Evolutionary conservation across 2,329 filamentous ascomycete species (phyloP).

Genomic region (Chrysosporium keratinophilum): DNA sequence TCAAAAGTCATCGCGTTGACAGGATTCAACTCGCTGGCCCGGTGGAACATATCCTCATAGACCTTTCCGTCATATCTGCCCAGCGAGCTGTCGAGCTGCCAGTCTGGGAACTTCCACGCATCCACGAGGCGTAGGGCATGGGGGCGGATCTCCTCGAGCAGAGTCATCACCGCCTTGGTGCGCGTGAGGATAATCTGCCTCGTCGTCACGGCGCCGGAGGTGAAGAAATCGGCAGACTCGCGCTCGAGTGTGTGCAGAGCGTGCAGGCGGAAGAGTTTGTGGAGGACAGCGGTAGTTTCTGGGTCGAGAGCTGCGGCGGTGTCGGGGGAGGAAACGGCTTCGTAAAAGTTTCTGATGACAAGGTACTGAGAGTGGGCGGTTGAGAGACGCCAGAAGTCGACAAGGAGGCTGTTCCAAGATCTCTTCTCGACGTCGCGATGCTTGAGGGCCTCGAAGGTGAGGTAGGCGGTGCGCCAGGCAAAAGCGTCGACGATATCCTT

Average conservation of each 20-base stretch:
- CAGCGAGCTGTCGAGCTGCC: slow-evolving; percentile 62
- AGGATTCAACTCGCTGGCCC: slow-evolving; percentile 62
- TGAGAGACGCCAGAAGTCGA: slow-evolving; percentile 66
- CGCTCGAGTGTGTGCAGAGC: slow-evolving; percentile 57
- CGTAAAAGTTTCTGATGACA: slow-evolving; percentile 70
- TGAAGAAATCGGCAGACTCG: slow-evolving; percentile 63
- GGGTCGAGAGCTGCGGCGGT: slow-evolving; percentile 47
- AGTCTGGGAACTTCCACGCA: slow-evolving; percentile 66
- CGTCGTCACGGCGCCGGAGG: slow-evolving; percentile 56
- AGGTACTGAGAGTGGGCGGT: slow-evolving; percentile 69
- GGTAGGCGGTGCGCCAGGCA: slow-evolving; percentile 62
- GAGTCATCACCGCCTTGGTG: slow-evolving; percentile 56
- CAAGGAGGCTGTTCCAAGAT: slow-evolving; percentile 65
- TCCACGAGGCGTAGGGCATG: slow-evolving; percentile 64
- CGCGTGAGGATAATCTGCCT: slow-evolving; percentile 61
- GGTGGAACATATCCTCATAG: slow-evolving; percentile 65
- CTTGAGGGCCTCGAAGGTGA: slow-evolving; percentile 65
- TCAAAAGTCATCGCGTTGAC: slow-evolving; percentile 62
- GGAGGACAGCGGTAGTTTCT: slow-evolving; percentile 49
- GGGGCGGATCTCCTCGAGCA: slow-evolving; percentile 61
- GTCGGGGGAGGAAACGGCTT: slow-evolving; percentile 48
- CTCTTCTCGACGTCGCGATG: slow-evolving; percentile 65
- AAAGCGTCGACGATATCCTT: slow-evolving; percentile 62
- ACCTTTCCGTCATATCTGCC: slow-evolving; percentile 64
- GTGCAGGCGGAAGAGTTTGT: slow-evolving; percentile 57